A percentile compares a stretch with the other conserved stretches of the same genome.
phyloP scores from a whole-genome alignment of 2,329 filamentous ascomycete species.

The Paraphaeosphaeria minitans region DNA sequence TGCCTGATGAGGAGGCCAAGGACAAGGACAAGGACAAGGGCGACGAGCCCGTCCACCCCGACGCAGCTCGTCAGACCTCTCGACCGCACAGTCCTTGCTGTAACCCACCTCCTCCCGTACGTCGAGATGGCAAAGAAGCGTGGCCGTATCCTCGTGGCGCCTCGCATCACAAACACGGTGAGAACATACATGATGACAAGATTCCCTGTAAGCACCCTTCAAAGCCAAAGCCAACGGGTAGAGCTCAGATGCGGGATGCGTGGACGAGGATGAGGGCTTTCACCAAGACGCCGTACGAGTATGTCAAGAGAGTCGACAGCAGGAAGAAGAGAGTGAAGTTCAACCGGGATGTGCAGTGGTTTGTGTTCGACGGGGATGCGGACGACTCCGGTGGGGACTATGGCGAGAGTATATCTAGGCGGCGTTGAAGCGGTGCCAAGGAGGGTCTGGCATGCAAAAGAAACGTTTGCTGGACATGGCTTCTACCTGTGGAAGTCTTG shows the following conservation, averaged over 20 bases:
- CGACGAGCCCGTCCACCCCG: neutral
- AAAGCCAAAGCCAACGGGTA: constrained; percentile 3
- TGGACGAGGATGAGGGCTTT: constrained; percentile 21
- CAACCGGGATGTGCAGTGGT: constrained; percentile 6
- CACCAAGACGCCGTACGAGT: constrained; percentile 1
- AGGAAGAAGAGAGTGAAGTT: constrained; percentile 6
- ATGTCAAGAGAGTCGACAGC: neutral
- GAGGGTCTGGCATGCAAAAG: neutral
- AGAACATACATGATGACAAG: neutral
- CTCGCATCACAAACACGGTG: neutral
- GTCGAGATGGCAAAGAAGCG: constrained; percentile 4
- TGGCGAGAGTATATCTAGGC: neutral
- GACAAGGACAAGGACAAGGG: neutral
- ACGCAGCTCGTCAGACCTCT: neutral
- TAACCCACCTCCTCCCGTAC: neutral
- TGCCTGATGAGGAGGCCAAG: neutral
- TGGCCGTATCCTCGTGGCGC: constrained; percentile 3
- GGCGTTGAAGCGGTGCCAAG: neutral
- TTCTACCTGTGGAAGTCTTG: neutral
- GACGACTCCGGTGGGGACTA: neutral
- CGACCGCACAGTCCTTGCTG: neutral
- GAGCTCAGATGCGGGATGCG: constrained; percentile 21
- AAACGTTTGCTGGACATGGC: neutral
- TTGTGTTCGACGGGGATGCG: neutral
- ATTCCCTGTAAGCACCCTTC: neutral